phyloP scores from a whole-genome alignment of 768 basidiomycete species.

The Amanita fuliginea region DNA sequence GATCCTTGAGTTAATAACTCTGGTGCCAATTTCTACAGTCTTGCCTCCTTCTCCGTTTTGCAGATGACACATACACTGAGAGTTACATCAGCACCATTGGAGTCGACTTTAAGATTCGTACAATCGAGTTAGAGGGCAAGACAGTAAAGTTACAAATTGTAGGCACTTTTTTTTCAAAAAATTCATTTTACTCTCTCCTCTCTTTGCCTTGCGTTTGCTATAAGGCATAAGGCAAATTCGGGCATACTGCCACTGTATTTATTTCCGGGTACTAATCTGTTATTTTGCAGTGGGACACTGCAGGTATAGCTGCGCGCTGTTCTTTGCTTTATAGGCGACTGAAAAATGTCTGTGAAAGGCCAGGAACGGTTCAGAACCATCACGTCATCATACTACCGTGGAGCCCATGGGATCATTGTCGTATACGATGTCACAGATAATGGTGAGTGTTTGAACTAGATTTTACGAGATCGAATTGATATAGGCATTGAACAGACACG shows the following conservation, averaged over 20 bases:
- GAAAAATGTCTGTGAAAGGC: conserved; percentile 31
- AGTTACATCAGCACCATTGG: conserved; percentile 98
- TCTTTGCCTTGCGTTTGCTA: background rate
- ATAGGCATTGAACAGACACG: conserved; percentile 47
- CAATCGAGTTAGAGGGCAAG: conserved; percentile 97
- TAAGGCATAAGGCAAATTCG: background rate
- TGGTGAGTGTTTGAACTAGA: conserved; percentile 31
- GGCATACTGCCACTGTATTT: background rate
- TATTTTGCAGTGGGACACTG: conserved; percentile 87
- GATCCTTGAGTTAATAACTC: conserved; percentile 1
- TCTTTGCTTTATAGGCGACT: background rate
- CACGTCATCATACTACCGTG: conserved; percentile 98
- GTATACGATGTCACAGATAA: conserved; percentile 99
- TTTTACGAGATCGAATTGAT: background rate
- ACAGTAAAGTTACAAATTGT: conserved; percentile 98
- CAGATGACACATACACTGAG: conserved; percentile 96
- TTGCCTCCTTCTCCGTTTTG: conserved; percentile 83
- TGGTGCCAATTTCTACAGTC: conserved; percentile 38
- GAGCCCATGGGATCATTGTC: conserved; percentile 96
- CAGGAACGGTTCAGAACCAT: conserved; percentile 99
- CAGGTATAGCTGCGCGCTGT: conserved; percentile 43
- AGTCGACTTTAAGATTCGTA: conserved; percentile 98
- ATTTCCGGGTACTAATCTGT: background rate
- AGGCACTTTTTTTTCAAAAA: too few relatives aligned
- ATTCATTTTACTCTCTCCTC: background rate